phyloP scores from a whole-genome alignment of 495 filamentous ascomycete species.

The Talaromyces ruber region DNA sequence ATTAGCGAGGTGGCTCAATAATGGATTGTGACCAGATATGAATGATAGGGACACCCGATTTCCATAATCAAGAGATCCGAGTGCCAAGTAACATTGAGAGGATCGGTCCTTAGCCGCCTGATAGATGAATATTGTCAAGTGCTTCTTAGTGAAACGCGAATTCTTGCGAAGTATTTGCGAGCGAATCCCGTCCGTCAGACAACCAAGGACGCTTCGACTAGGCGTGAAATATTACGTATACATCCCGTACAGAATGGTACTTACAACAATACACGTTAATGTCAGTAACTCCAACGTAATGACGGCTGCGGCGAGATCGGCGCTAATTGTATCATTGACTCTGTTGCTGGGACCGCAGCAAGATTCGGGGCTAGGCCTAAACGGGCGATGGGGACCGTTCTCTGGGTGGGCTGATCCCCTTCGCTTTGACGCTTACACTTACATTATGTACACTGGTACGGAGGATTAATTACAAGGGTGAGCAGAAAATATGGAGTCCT shows the following conservation, averaged over 20 bases:
- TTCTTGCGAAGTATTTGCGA: background rate
- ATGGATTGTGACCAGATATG: background rate
- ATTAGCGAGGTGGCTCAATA: background rate
- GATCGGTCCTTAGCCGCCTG: background rate
- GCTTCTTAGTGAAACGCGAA: background rate
- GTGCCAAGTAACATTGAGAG: background rate
- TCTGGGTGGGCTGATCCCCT: background rate
- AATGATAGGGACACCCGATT: background rate
- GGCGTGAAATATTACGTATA: background rate
- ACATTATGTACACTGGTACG: too few species aligned
- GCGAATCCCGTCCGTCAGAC: background rate
- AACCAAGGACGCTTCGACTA: background rate
- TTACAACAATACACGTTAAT: background rate
- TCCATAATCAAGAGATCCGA: background rate
- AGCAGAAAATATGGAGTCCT: background rate
- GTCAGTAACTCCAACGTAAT: background rate
- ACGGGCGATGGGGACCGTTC: background rate
- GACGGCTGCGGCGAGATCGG: background rate
- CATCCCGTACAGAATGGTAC: background rate
- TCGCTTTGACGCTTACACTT: background rate
- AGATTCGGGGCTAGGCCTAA: background rate
- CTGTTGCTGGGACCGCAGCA: background rate
- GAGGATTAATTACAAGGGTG: background rate
- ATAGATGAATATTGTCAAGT: background rate
- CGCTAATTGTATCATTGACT: background rate